Base-by-base conservation (phyloP, 2,329 filamentous ascomycete species). In the Calonectria leucothoes region DNA sequence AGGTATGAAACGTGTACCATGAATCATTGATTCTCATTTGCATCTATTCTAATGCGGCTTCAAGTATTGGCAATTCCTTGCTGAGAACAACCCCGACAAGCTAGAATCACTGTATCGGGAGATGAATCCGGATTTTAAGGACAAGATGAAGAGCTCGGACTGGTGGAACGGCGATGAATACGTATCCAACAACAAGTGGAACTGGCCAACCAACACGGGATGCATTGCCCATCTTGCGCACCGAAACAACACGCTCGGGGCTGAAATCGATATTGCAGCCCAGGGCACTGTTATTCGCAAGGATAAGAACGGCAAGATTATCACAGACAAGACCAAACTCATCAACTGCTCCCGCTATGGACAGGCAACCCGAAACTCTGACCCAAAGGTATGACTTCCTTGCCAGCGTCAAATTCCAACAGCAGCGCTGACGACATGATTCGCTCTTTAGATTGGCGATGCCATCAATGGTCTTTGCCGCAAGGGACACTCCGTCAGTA, bases 191-290 rank as follows among this genome's bases (percentile, higher is more conserved):
- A 68, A 55, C 29, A 55, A 68, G 49, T 68, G 51, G 49, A 55
- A 68, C 33, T 6, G 10, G 7, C 17, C 15, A 12, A 57, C 35
- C n/a, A 52, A 42, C 27, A 49, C 71, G n/a, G 71, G 71, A 31
- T 49, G 48, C 61, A 73, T 73, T 23, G 49, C 37, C 20, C 71
- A 73, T 23, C 61, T 73, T 15, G 48, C 49, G 37, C 59, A 73
- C 59, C 17, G 31, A 25, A 73, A 73, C 51, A 73, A 73, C n/a
- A 70, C 70, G 31, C 66, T 73, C 12, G 29, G 33, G 3, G 71
- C 71, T 27, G 71, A 70, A 23, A 48, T 73, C 12, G 71, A 73
- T 20, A 73, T 73, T 33, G 71, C 66, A 31, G 71, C 71, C 31
- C 71, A 69, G 42, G 59, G 42, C 4, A 73, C 71, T 20, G 61